A percentile compares a stretch with the other conserved stretches of the same genome.
These are phyloP conservation scores for Lactifluus pinguis DNA, from an alignment of 768 basidiomycete genomes.

Conservation along the genomic window DNA sequence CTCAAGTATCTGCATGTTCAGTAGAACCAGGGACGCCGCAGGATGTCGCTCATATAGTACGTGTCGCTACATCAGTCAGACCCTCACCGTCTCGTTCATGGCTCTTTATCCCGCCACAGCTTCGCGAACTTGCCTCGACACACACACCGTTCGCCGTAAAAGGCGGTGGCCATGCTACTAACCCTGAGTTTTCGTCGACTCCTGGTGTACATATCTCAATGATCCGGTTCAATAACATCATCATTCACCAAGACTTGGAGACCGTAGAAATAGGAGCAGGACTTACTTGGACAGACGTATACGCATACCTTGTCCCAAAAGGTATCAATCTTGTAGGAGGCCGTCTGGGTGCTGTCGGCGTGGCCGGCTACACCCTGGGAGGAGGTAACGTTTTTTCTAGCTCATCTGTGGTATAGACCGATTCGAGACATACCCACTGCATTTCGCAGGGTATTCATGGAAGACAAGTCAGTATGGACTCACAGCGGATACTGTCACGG, in stretches of 20 bases:
- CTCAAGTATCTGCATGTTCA: background rate
- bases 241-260: slow-evolving; percentile 1
- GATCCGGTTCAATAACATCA: slow-evolving; percentile 17
- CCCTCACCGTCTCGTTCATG: background rate
- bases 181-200: slow-evolving; percentile 23
- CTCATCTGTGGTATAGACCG: background rate
- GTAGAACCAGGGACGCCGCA: background rate
- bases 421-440: background rate
- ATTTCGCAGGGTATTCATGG: slow-evolving; percentile 25
- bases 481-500: slow-evolving; percentile 27
- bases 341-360: slow-evolving; percentile 20
- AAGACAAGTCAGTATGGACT: slow-evolving; percentile 29
- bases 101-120: background rate
- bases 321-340: slow-evolving; percentile 22
- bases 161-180: slow-evolving; percentile 22
- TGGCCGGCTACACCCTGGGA: slow-evolving; percentile 21
- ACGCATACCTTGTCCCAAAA: slow-evolving; percentile 15
- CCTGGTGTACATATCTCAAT: slow-evolving; percentile 23
- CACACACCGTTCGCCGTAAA: slow-evolving; percentile 17
- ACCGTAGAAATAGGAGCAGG: slow-evolving; percentile 21
- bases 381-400: slow-evolving; percentile 11
- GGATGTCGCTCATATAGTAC: background rate
- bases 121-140: background rate
- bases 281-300: slow-evolving; percentile 24
- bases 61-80: no score